A percentile compares a stretch with the other conserved stretches of the same genome.
Evolutionary conservation across 768 basidiomycete species (phyloP).

Genomic region (Leccinum olivaceopallidum): DNA sequence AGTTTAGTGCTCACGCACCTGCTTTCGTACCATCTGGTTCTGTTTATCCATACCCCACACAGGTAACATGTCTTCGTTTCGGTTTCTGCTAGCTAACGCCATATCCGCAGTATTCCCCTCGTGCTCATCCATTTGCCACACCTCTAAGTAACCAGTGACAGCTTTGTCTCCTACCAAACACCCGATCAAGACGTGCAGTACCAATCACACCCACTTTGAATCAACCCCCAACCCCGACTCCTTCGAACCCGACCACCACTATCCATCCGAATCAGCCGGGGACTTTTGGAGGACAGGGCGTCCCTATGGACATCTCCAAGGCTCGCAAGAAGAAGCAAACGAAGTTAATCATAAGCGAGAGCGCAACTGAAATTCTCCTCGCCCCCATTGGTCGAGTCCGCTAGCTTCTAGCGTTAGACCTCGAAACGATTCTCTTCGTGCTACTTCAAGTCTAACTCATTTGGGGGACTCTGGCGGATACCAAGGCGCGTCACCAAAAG

Average conservation of each 20-base stretch:
- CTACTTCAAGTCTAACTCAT: constrained; percentile 21
- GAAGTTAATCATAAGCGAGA: constrained; percentile 52
- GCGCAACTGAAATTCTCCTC: constrained; percentile 69
- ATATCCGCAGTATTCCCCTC: constrained; percentile 60
- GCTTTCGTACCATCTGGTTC: constrained; percentile 73
- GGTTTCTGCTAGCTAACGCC: constrained; percentile 1
- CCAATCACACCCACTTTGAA: too few relatives aligned
- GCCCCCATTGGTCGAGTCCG: constrained; percentile 51
- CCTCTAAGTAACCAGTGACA: constrained; percentile 63
- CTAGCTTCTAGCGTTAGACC: constrained; percentile 7
- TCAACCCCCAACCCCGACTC: too few relatives aligned
- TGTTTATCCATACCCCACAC: constrained; percentile 64
- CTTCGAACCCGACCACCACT: too few relatives aligned
- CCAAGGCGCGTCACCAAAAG: constrained; percentile 6
- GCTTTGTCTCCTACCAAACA: constrained; percentile 85
- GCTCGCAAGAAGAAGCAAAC: constrained; percentile 24
- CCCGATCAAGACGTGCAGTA: constrained; percentile 59
- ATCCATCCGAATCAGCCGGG: too few relatives aligned
- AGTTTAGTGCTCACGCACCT: constrained; percentile 75
- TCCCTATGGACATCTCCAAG: too few relatives aligned
- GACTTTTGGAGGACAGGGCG: too few relatives aligned
- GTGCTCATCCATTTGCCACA: constrained; percentile 49
- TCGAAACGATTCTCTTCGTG: constrained; percentile 17
- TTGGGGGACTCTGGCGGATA: constrained; percentile 10
- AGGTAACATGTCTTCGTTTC: constrained; percentile 39